A percentile compares a stretch with the other conserved stretches of the same genome.
phyloP scores from a whole-genome alignment of 2,329 filamentous ascomycete species.

The Neopestalotiopsis sp. region DNA sequence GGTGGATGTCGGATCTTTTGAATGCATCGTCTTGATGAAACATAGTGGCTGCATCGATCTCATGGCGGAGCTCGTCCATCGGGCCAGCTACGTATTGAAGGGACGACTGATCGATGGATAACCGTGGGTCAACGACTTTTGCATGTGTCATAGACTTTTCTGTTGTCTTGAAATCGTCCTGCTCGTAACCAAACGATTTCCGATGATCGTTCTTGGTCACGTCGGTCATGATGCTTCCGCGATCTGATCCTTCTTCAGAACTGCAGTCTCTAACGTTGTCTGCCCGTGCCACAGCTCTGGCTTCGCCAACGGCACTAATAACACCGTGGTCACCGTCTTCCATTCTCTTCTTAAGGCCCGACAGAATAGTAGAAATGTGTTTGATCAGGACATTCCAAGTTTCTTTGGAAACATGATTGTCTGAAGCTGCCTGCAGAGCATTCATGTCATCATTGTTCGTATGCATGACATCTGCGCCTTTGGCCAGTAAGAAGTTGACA shows the following conservation, averaged over 20 bases:
- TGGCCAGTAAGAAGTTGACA: conserved; percentile 39
- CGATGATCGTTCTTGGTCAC: neutral
- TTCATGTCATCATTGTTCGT: conserved; percentile 34
- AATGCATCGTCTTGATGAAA: no score
- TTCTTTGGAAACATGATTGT: conserved; percentile 26
- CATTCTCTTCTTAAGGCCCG: conserved; percentile 34
- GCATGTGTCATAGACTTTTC: neutral
- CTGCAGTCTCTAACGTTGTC: neutral
- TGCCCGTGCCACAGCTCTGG: neutral
- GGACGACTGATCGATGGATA: neutral
- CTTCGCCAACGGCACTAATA: conserved; percentile 24
- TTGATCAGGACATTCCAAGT: conserved; percentile 36
- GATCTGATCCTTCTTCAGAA: neutral
- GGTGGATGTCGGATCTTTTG: neutral
- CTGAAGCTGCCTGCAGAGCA: conserved; percentile 36
- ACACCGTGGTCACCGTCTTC: conserved; percentile 34
- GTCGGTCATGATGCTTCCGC: no score
- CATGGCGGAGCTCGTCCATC: no score
- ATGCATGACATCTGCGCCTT: conserved; percentile 41
- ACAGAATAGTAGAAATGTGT: conserved; percentile 35
- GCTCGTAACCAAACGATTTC: neutral
- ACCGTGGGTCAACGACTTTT: neutral
- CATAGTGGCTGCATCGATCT: neutral
- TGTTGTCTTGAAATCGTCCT: neutral
- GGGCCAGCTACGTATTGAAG: no score